Base-by-base conservation (phyloP, 768 basidiomycete species). In the Rhodotorula toruloides region DNA sequence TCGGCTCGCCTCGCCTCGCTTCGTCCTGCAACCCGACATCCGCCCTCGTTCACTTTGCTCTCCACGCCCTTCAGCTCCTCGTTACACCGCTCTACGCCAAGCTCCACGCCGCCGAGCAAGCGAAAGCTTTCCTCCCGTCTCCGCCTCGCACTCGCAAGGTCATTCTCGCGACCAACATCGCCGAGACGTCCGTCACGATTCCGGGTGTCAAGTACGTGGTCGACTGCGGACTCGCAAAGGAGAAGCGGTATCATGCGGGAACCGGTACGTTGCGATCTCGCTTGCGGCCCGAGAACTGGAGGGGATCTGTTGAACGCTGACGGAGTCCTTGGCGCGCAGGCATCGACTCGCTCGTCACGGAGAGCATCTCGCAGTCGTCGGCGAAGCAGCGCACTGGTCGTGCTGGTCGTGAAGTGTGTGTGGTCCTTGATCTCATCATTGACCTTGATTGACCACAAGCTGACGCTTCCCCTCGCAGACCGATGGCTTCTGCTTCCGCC, bases 151-250 rank as follows among this genome's bases (percentile, higher is more conserved):
- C 83, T 3, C 84, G 96, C 62, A 93, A 97, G 78, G 89, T 92
- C 78, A 91, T 99, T 68, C 81, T 99, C 44, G 88, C 96, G 3
- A 99, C 96, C 25, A 99, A 98, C 77, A 93, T 99, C 64, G 96
- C 96, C 17, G 96, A 99, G 78, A 98, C 96, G 0, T 90, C 89
- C 19, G 91, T 99, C 76, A 98, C 96, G 21, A 96, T 99, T 75
- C 91, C 93, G 6, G 92, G 92, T 0, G 86, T 99, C 62, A 87
- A 85, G 74, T 98, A 90, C 77, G 93, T 99, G 12, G 89, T 99
- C 44, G 96, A 99, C 78, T 88, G 91, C 0, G 96, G 96, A 3
- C 88, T 92, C 77, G 90, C 88, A 75, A 99, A 98, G 77, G 93
- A 97, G 79, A 96, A 94, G 78, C 83, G 87, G 65, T 92, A 87